These are phyloP conservation scores for Rosa lucieae DNA, from an alignment of 306 rosid genomes.

Conservation along the genomic window DNA sequence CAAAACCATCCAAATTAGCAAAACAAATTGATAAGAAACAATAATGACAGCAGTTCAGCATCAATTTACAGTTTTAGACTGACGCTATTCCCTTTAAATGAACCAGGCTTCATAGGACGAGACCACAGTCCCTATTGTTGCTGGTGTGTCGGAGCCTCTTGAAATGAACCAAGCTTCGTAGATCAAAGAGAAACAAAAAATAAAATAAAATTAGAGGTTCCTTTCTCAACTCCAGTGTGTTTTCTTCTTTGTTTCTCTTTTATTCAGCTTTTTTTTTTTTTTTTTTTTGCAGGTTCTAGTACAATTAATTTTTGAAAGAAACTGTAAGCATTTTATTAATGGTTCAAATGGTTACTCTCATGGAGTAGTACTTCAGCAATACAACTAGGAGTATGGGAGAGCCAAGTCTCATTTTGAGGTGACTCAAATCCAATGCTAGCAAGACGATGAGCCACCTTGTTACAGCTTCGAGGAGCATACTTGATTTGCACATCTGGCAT, in stretches of 20 bases:
- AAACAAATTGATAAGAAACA: slow-evolving; percentile 11
- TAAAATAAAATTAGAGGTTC: background rate
- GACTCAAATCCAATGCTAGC: too few species aligned
- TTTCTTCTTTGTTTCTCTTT: background rate
- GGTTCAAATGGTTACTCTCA: too few species aligned
- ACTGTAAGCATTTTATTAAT: too few species aligned
- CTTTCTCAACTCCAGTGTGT: background rate
- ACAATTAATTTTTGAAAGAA: too few species aligned
- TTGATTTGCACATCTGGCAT: too few species aligned
- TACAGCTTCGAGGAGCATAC: too few species aligned
- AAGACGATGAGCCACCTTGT: too few species aligned
- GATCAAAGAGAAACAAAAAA: background rate
- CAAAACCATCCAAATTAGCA: slow-evolving; percentile 1
- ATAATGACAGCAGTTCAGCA: slow-evolving; percentile 6
- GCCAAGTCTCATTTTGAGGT: too few species aligned
- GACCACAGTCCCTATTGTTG: slow-evolving; percentile 1
- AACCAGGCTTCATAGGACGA: background rate
- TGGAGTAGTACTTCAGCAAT: too few species aligned
- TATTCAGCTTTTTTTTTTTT: too few species aligned
- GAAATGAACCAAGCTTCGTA: background rate
- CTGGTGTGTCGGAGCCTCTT: background rate
- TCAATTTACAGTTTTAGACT: slow-evolving; percentile 6
- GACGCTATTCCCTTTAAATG: background rate
- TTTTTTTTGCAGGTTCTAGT: too few species aligned
- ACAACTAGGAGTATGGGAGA: too few species aligned